These are phyloP conservation scores for Aspergillus biplanus DNA, from an alignment of 495 filamentous ascomycete genomes.

Conservation along the genomic window DNA sequence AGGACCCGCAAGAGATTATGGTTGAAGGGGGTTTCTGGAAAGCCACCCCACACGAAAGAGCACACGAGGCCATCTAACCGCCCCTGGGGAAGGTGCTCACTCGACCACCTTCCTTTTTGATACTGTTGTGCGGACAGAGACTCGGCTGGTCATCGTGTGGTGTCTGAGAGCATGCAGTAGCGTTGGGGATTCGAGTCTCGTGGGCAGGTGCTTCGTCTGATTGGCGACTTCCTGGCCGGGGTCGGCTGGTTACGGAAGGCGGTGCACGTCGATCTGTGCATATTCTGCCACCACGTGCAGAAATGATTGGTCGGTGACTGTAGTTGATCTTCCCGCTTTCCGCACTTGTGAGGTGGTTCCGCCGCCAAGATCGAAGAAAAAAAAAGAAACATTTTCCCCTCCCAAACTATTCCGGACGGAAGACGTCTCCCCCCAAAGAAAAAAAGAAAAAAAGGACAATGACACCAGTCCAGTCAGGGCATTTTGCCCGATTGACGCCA, in stretches of 20 bases:
- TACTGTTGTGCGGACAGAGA: background rate
- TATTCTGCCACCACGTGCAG: constrained; percentile 34
- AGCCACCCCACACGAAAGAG: background rate
- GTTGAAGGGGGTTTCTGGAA: background rate
- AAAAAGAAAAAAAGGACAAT: constrained; percentile 8
- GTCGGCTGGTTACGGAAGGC: constrained; percentile 15
- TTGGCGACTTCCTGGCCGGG: constrained; percentile 9
- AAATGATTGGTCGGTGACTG: constrained; percentile 24
- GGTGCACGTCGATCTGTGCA: constrained; percentile 21
- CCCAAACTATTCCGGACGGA: constrained; percentile 1
- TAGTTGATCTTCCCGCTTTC: constrained; percentile 22
- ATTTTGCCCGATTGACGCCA: constrained; percentile 4
- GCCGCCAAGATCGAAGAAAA: constrained; percentile 16
- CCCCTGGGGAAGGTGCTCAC: background rate
- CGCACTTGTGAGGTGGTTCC: constrained; percentile 20
- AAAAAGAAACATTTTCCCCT: constrained; percentile 12
- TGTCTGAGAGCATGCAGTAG: constrained; percentile 9
- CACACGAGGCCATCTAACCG: background rate
- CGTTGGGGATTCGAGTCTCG: constrained; percentile 1
- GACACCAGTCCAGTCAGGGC: background rate
- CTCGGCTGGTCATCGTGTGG: background rate
- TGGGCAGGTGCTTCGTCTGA: constrained; percentile 2
- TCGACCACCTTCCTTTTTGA: constrained; percentile 9
- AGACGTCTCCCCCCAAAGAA: background rate
- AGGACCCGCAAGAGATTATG: background rate